Base-by-base conservation (phyloP, 2,329 filamentous ascomycete genomes). In the Colletotrichum australisinense region DNA sequence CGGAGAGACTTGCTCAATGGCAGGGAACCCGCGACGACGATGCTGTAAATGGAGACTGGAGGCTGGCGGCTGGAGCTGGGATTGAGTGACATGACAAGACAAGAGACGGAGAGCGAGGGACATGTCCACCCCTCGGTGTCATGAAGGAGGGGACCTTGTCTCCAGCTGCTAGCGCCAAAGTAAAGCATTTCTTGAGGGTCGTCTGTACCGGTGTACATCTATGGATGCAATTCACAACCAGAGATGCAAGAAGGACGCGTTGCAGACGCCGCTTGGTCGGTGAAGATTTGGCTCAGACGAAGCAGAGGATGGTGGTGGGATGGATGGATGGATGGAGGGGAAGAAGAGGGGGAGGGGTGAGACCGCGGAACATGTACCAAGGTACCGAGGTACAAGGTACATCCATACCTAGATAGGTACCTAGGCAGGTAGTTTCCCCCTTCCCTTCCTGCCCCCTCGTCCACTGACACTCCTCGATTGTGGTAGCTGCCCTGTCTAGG, bases 81-180 rank as follows among this genome's bases (percentile, higher is more conserved):
- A 56, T 24, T 56, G 53, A 56, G 22, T 56, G 53, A 42, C 53
- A 56, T 56, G 53, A 19, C 53, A 56, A 26, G 22, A 56, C 8
- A 5, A 42, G 14, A 42, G 38, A 42, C 38, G 6, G 38, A 42
- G 42, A n/a, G 57, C 42, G 56, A 67, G 46, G 26, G 69, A 69
- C 66, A 53, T 52, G 19, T 42, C 16, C 38, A 42, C 66, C 67
- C 60, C 60, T 73, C 67, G 67, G 69, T 60, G 60, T 70, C 67
- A 65, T 65, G 70, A 64, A 63, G 59, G 60, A 73, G 60, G 69
- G 70, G 66, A 65, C 70, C 67, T 73, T 73, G 70, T 73, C 70
- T 70, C 46, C 60, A 73, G 70, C 67, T 70, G 55, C 70, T 73
- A 70, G 70, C 67, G 67, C 60, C 30, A 66, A 66, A 58, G 63